Evolutionary conservation across 2,329 filamentous ascomycete genomes (phyloP), one percentile per base, ranked within the genome.

Genomic region (Aspergillus unguis): DNA sequence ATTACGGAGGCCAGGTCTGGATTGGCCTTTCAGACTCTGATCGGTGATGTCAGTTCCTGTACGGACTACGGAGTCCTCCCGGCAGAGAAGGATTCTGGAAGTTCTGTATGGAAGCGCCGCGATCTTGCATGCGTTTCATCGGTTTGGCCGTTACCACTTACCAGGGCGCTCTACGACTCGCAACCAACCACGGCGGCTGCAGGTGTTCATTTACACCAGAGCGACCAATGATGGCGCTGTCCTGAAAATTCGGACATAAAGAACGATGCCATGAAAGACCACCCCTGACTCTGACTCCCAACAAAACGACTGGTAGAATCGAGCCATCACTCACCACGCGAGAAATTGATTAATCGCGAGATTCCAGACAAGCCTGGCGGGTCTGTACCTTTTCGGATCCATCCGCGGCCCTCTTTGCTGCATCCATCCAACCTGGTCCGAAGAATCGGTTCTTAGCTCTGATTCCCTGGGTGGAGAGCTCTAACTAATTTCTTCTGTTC

Each of bases 341-440:
- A 57, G 58, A 48, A 50, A 60, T 49, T 35, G 31, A 45, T 45
- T 35, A 27, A 35, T 23, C 17, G 25, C 40, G 8, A 31, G 42
- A 28, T 59, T 59, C 53, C 46, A 55, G 52, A 58, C 54, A 56
- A 55, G 53, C 57, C 55, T 49, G 51, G 27, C 17, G 17, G 38
- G 28, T 54, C 54, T 57, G 55, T 57, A 50, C 17, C 17, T 17
- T 17, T 60, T 65, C 63, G 62, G 64, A 65, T 62, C 57, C 60
- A 65, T 67, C 65, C 63, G 62, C 61, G 60, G 62, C 62, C 61
- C 62, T 63, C 64, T 64, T 43, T 53, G 38, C 63, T 66, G 62
- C 59, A 36, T 8, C 33, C 33, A 65, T 53, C 41, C 58, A 59
- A 58, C 58, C 53, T 53, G 17, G 58, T 54, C 65, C 65, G 63